phyloP scores from a whole-genome alignment of 352 stramenopile genomes.

The Pythium rhizo-oryzae region DNA sequence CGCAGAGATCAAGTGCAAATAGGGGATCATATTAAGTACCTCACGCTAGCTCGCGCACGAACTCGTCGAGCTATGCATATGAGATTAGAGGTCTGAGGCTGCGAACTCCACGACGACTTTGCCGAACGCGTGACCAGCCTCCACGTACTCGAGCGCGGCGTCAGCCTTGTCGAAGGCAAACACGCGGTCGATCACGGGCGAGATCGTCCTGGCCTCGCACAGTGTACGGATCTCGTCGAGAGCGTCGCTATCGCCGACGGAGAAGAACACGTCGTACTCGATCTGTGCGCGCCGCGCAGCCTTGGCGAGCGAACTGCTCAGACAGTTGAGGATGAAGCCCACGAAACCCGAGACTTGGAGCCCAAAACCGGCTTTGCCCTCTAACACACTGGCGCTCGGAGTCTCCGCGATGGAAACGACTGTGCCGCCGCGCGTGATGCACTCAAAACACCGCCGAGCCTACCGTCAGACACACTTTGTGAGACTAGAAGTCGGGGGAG shows the following conservation, averaged over 20 bases:
- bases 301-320: constrained; percentile 59
- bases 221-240: constrained; percentile 60
- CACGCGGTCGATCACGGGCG: constrained; percentile 68
- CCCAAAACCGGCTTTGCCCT: constrained; percentile 34
- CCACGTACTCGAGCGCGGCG: constrained; percentile 64
- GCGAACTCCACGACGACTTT: constrained; percentile 64
- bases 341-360: constrained; percentile 51
- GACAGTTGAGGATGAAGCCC: constrained; percentile 51
- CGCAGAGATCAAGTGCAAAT: background rate
- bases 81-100: background rate
- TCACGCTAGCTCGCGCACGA: too few relatives aligned
- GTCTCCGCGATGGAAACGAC: constrained; percentile 70
- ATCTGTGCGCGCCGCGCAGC: constrained; percentile 53
- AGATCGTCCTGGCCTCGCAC: constrained; percentile 45
- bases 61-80: background rate
- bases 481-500: background rate
- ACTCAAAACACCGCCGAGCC: constrained; percentile 67
- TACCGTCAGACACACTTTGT: constrained; percentile 12
- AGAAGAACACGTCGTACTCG: constrained; percentile 65
- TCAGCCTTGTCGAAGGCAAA: constrained; percentile 71
- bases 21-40: too few relatives aligned
- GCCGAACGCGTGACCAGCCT: constrained; percentile 55
- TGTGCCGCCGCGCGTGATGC: constrained; percentile 49
- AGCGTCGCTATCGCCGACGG: constrained; percentile 35
- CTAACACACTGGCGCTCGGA: constrained; percentile 43